Conservation (phyloP, 345 rosid species). For the Arabis hirsuta region DNA sequence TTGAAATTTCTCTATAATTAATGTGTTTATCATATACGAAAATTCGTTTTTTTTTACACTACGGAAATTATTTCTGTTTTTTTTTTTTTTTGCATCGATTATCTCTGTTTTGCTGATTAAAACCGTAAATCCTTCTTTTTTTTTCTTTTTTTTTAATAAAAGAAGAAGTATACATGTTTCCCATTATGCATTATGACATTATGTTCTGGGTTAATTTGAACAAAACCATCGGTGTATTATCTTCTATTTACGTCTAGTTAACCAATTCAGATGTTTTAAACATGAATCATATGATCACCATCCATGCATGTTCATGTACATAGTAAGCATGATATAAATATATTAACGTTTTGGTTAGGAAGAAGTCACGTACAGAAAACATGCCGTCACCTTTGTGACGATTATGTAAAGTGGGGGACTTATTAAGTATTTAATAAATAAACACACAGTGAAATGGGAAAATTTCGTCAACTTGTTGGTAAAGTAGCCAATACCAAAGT, state of each 20-base stretch:
- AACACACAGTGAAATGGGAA: slow-evolving; percentile 22
- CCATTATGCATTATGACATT: background rate
- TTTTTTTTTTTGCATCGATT: background rate
- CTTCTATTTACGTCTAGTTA: background rate
- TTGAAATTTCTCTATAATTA: too few species aligned
- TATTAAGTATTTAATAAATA: slow-evolving; percentile 18
- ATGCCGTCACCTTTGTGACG: slow-evolving; percentile 41
- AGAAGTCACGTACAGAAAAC: slow-evolving; percentile 4
- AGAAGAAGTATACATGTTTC: background rate
- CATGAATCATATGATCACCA: background rate
- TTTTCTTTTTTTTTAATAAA: too few species aligned
- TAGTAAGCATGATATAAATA: background rate
- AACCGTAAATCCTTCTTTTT: background rate
- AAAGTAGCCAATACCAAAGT: slow-evolving; percentile 41
- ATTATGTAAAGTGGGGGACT: slow-evolving; percentile 33
- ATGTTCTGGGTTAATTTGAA: background rate
- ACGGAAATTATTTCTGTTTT: background rate
- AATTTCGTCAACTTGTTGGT: slow-evolving; percentile 38
- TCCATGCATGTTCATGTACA: background rate
- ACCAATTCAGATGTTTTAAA: background rate
- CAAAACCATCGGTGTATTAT: slow-evolving; percentile 2
- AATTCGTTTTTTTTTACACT: background rate
- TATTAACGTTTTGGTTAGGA: slow-evolving; percentile 20
- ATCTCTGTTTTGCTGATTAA: slow-evolving; percentile 12
- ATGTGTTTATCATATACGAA: background rate